These are phyloP conservation scores for Zymoseptoria crescenta DNA, from an alignment of 2,329 filamentous ascomycete species.

Conservation along the genomic window DNA sequence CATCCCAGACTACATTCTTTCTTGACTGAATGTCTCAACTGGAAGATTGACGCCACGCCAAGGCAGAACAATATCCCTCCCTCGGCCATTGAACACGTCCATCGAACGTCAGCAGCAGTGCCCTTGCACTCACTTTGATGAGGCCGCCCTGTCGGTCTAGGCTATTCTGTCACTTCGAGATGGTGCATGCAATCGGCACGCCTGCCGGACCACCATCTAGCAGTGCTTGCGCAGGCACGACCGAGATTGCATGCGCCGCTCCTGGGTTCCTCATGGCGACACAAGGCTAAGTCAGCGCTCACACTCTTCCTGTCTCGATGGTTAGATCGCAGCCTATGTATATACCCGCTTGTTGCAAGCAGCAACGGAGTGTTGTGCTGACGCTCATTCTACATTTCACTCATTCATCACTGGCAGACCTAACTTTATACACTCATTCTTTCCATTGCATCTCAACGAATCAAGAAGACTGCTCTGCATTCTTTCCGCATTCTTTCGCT, in stretches of 20 bases:
- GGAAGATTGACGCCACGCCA: slow-evolving; percentile 23
- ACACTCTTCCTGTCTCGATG: slow-evolving; percentile 19
- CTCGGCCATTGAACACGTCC: slow-evolving; percentile 15
- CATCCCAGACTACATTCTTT: slow-evolving; percentile 20
- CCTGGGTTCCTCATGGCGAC: slow-evolving; percentile 21
- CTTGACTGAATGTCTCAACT: slow-evolving; percentile 16
- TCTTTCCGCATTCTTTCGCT: slow-evolving; percentile 34
- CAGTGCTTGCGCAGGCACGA: slow-evolving; percentile 20
- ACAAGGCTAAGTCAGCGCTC: slow-evolving; percentile 27
- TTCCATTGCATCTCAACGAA: slow-evolving; percentile 25
- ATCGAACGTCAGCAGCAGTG: slow-evolving; percentile 18
- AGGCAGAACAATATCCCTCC: slow-evolving; percentile 21
- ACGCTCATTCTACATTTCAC: slow-evolving; percentile 28
- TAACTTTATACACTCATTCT: slow-evolving; percentile 39
- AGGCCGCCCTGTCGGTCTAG: slow-evolving; percentile 15
- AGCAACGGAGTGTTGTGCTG: slow-evolving; percentile 12
- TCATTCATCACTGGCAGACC: slow-evolving; percentile 36
- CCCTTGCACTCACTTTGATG: slow-evolving; percentile 27
- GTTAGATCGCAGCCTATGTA: slow-evolving; percentile 10
- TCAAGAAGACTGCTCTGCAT: slow-evolving; percentile 20
- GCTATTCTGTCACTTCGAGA: slow-evolving; percentile 10
- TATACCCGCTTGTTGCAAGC: slow-evolving; percentile 24
- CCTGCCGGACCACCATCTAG: slow-evolving; percentile 22
- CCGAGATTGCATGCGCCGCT: slow-evolving; percentile 26
- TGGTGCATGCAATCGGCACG: slow-evolving; percentile 22